Conservation (phyloP, 1,284 basidiomycete species). For the Takashimella tepidaria region DNA sequence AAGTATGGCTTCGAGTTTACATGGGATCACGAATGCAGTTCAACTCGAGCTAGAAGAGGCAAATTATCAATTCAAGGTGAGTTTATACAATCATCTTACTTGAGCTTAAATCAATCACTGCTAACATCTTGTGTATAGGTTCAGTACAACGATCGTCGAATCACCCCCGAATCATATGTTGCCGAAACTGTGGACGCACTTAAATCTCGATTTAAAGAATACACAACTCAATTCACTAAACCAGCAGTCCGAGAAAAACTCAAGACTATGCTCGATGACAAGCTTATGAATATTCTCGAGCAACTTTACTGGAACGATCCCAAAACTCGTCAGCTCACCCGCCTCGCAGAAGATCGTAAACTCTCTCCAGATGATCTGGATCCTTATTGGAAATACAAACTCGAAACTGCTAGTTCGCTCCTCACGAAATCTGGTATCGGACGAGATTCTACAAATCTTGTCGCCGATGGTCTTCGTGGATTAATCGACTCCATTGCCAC, state of each 20-base stretch:
- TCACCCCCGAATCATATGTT: slow-evolving; percentile 93
- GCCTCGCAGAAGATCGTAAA: slow-evolving; percentile 65
- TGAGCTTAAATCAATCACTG: slow-evolving; percentile 55
- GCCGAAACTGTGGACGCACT: slow-evolving; percentile 93
- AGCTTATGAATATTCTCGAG: slow-evolving; percentile 93
- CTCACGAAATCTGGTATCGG: slow-evolving; percentile 97
- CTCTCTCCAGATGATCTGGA: slow-evolving; percentile 62
- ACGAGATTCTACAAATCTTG: slow-evolving; percentile 85
- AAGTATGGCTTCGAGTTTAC: slow-evolving; percentile 90
- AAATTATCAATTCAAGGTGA: slow-evolving; percentile 88
- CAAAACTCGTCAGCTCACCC: slow-evolving; percentile 67
- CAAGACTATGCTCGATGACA: slow-evolving; percentile 88
- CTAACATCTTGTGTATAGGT: slow-evolving; percentile 50
- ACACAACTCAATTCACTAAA: slow-evolving; percentile 78
- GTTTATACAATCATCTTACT: not conserved
- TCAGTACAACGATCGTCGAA: slow-evolving; percentile 94
- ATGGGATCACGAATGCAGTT: slow-evolving; percentile 93
- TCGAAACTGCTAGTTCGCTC: slow-evolving; percentile 84
- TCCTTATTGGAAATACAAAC: slow-evolving; percentile 90
- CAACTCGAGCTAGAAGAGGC: slow-evolving; percentile 95
- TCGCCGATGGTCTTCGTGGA: slow-evolving; percentile 84
- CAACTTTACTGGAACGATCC: slow-evolving; percentile 96
- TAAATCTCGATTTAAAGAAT: slow-evolving; percentile 85
- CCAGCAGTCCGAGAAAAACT: slow-evolving; percentile 82
- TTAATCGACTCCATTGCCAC: slow-evolving; percentile 82